Base-by-base conservation (phyloP, 352 stramenopile genomes). In the Pythium brachiatum region DNA sequence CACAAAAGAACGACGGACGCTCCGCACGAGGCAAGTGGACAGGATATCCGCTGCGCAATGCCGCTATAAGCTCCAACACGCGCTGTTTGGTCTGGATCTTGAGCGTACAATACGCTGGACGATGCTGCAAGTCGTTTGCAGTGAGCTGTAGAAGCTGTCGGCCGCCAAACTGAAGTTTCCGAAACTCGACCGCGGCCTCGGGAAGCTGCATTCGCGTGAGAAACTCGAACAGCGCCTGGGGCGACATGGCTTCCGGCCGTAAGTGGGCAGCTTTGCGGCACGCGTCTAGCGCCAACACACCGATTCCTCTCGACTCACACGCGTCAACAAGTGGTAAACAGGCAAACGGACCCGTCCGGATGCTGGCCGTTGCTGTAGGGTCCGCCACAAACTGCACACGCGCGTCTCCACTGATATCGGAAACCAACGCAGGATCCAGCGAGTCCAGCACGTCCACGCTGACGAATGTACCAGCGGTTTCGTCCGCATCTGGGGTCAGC, bases 241-340 rank as follows among this genome's bases (percentile, higher is more conserved):
- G 29, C 0, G 83, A 84, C 85, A 94, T 91, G 12, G 80, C 66
- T 18, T 85, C 78, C 1, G 85, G 76, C 8, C 69, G 70, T n/a
- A 81, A 67, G 4, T 69, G 69, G 5, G 73, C 60, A 1, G 83
- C 77, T 23, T 78, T 78, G 0, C 83, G 74, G 51, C 76, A 89
- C 1, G 77, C 55, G 57, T 94, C 84, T 7, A 89, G 53, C 5
- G 76, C 74, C 0, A 94, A 31, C 11, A 92, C 68, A 2, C 84
- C 84, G 44, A 91, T 79, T 0, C 55, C 69, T 2, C 26, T 16
- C 0, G 31, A 32, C 5, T n/a, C 53, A 13, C 21, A 20, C 1
- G 69, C 43, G 21, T 63, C 60, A 0, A 59, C 62, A 2, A 90
- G 57, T 2, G 82, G 79, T 20, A 88, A 80, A 55, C 79, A 89